Base-by-base conservation (phyloP, 1,284 basidiomycete genomes). In the Moesziomyces globuligerus region DNA sequence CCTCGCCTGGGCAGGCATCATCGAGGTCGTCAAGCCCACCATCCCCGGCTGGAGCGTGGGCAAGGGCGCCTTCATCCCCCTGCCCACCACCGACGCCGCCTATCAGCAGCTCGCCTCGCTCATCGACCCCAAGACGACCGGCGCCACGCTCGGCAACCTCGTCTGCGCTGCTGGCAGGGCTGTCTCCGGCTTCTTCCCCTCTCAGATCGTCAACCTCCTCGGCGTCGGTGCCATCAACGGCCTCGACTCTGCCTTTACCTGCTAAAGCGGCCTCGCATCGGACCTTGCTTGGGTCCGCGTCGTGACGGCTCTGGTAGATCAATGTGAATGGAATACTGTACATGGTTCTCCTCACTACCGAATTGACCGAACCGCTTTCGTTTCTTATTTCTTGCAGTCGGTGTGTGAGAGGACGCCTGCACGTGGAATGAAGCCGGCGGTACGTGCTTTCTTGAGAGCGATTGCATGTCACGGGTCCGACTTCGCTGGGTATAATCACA, bases 11-110 rank as follows among this genome's bases (percentile, higher is more conserved):
- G 65, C 65, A 1, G 55, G 48, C 11, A 43, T 68, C 21, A 44
- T 68, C 6, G 11, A 41, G n/a, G 20, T 25, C 5, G 39, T 37
- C 32, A 61, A 64, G 25, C 65, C 65, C 0, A 68, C 58, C 6
- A 5, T 68, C n/a, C 58, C 65, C 1, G 65, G 65, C 5, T 52
- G 48, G 64, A 68, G 64, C 34, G 34, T 67, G 0, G 64, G 57
- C 3, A 61, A 62, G 20, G 58, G 58, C 24, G 48, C 44, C 0
- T 68, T 68, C 37, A 32, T 62, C 23, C 64, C 64, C 8, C 28
- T 62, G 24, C 64, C 64, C 3, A 56, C 52, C 4, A 50, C 48
- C 3, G 58, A 68, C 37, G 51, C 37, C 11, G 42, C 52, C 4
- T 61, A 51, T 39, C 9, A 65, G 45, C 38, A 61, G 43, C 45